Percentiles rank a stretch among this genome's conserved stretches.
phyloP scores from a whole-genome alignment of 2,329 filamentous ascomycete genomes.

The Bipolaris sorokiniana region DNA sequence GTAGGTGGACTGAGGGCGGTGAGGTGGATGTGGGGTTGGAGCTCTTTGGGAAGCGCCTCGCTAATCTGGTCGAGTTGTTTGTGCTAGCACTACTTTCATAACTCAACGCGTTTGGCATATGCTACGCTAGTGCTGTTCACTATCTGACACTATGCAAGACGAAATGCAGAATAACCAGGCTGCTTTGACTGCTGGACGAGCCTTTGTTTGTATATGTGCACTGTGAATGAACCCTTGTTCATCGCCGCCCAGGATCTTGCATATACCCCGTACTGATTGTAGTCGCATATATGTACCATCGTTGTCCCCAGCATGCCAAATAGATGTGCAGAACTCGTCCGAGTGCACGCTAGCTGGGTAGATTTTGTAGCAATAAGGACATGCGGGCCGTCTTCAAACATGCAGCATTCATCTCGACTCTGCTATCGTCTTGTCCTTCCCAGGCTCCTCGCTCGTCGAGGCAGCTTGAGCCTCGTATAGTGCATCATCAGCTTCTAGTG shows the following conservation, averaged over 20 bases:
- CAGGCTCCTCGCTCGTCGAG: slow-evolving; percentile 3
- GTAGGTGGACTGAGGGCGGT: slow-evolving; percentile 30
- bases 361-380: neutral
- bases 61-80: slow-evolving; percentile 20
- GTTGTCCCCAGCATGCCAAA: neutral
- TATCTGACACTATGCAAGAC: slow-evolving; percentile 12
- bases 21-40: slow-evolving; percentile 37
- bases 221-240: too few relatives aligned
- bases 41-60: slow-evolving; percentile 38
- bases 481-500: slow-evolving; percentile 26
- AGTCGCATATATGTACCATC: neutral
- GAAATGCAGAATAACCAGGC: slow-evolving; percentile 3
- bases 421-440: slow-evolving; percentile 5
- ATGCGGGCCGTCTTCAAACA: slow-evolving; percentile 1
- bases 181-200: neutral
- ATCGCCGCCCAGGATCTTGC: too few relatives aligned
- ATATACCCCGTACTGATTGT: neutral
- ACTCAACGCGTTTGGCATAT: slow-evolving; percentile 13
- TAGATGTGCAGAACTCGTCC: neutral
- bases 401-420: slow-evolving; percentile 23
- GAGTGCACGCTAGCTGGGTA: neutral
- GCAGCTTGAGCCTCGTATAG: slow-evolving; percentile 7
- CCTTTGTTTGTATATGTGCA: neutral
- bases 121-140: slow-evolving; percentile 15
- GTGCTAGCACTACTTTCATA: slow-evolving; percentile 20